Base-by-base conservation (phyloP, 1,139 yeast genomes). In the Saccharomyces hybrid region DNA sequence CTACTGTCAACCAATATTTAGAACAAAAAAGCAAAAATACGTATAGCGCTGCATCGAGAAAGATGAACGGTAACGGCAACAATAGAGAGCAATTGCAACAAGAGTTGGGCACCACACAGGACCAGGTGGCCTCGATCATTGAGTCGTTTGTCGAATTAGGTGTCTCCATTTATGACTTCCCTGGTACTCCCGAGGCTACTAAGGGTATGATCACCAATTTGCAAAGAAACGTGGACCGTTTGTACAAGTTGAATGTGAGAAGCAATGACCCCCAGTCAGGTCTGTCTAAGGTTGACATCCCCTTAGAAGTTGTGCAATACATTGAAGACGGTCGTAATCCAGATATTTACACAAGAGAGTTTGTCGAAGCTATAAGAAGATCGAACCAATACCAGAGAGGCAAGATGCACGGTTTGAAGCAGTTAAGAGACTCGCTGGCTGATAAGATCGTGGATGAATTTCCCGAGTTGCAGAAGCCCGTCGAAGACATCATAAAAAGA, bases 321-420 rank as follows among this genome's bases (percentile, higher is more conserved):
- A 88, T 93, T 49, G 98, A 93, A 67, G 96, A 90, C 64, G 99
- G 99, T 2, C 77, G 99, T 61, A 93, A 93, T 67, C 99, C 99
- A 0, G 98, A 93, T 67, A 91, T 93, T 50, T 93, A 93, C 70
- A 90, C 98, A 0, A 78, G 99, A 67, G 99, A 95, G 71, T 93
- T 93, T 72, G 89, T 91, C 9, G 99, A 93, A 69, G 88, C 93
- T 48, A 86, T 93, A 21, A 85, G 91, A 29, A 85, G 88, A 63
- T 84, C 90, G 57, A 93, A 93, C 69, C 97, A 95, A 64, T 81
- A 86, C 60, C 76, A 93, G 57, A 82, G 90, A 67, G 99, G 97
- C 8, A 88, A 88, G 69, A 83, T 84, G 78, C 65, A 73, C 48
- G 90, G 86, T 0, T 78, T 85, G 65, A 75, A 70, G 27, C 76